phyloP scores from a whole-genome alignment of 495 filamentous ascomycete genomes.

The Penicillium parvum region DNA sequence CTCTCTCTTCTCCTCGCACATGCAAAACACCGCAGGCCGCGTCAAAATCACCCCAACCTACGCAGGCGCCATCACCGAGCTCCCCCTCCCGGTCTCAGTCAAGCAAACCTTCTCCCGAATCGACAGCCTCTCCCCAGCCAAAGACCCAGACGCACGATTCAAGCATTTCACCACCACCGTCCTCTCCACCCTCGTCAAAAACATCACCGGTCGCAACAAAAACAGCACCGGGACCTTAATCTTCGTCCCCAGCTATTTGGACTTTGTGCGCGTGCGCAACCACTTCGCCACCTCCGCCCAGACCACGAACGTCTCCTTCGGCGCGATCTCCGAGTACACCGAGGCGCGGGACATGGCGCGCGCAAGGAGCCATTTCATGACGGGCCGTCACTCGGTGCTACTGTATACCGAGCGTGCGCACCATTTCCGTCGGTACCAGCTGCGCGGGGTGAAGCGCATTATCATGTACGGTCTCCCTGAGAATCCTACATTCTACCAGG shows the following conservation, averaged over 20 bases:
- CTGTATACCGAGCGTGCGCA: constrained; percentile 91
- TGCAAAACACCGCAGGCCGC: constrained; percentile 76
- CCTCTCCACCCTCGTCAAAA: constrained; percentile 65
- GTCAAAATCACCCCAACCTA: constrained; percentile 64
- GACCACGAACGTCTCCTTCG: constrained; percentile 70
- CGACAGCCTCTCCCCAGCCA: constrained; percentile 58
- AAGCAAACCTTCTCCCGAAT: constrained; percentile 92
- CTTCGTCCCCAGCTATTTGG: constrained; percentile 88
- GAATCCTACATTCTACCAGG: constrained; percentile 82
- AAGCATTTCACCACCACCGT: constrained; percentile 79
- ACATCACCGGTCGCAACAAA: constrained; percentile 40
- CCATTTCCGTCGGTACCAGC: constrained; percentile 80
- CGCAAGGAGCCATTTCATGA: constrained; percentile 81
- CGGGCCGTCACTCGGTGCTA: constrained; percentile 73
- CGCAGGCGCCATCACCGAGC: constrained; percentile 59
- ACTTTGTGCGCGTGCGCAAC: constrained; percentile 90
- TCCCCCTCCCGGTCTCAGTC: constrained; percentile 60
- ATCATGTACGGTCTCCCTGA: constrained; percentile 87
- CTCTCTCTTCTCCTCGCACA: constrained; percentile 66
- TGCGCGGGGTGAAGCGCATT: constrained; percentile 74
- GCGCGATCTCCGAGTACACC: constrained; percentile 83
- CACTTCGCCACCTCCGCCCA: constrained; percentile 72
- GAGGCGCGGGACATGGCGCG: constrained; percentile 69
- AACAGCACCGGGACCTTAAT: constrained; percentile 60
- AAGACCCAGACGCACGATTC: constrained; percentile 88